phyloP scores from a whole-genome alignment of 148 eudicot genomes.

The Silene conica region DNA sequence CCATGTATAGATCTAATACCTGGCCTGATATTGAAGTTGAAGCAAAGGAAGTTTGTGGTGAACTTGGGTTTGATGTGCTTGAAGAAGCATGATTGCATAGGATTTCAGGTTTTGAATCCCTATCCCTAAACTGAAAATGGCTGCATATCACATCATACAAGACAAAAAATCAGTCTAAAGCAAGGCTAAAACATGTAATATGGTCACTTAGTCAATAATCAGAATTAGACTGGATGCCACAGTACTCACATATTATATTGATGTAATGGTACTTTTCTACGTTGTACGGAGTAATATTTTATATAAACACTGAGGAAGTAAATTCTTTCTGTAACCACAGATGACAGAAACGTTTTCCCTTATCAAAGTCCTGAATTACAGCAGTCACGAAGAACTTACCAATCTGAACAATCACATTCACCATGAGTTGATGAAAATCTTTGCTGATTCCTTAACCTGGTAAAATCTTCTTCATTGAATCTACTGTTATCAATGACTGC shows the following conservation, averaged over 20 bases:
- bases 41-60: slow-evolving; percentile 29
- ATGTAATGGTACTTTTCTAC: too few species aligned
- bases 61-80: slow-evolving; percentile 20
- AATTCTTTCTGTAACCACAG: too few species aligned
- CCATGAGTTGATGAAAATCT: slow-evolving; percentile 21
- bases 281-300: too few species aligned
- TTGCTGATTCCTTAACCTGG: slow-evolving; percentile 15
- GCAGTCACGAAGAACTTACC: slow-evolving; percentile 11
- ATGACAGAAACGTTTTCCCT: too few species aligned
- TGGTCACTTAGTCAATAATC: too few species aligned
- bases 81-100: slow-evolving; percentile 19
- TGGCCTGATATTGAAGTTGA: slow-evolving; percentile 24
- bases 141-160: slow-evolving; percentile 14
- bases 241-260: too few species aligned
- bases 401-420: slow-evolving; percentile 24
- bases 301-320: too few species aligned
- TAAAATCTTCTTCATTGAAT: slow-evolving; percentile 13
- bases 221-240: too few species aligned
- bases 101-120: slow-evolving; percentile 22
- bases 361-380: background rate
- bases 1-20: slow-evolving; percentile 27
- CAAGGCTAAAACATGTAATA: too few species aligned
- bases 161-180: slow-evolving; percentile 4
- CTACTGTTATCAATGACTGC: slow-evolving; percentile 11
- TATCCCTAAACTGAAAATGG: slow-evolving; percentile 14